Evolutionary conservation across 1,284 basidiomycete species (phyloP), one percentile per base, ranked within the genome.

Genomic region (Cystobasidium pallidum): DNA sequence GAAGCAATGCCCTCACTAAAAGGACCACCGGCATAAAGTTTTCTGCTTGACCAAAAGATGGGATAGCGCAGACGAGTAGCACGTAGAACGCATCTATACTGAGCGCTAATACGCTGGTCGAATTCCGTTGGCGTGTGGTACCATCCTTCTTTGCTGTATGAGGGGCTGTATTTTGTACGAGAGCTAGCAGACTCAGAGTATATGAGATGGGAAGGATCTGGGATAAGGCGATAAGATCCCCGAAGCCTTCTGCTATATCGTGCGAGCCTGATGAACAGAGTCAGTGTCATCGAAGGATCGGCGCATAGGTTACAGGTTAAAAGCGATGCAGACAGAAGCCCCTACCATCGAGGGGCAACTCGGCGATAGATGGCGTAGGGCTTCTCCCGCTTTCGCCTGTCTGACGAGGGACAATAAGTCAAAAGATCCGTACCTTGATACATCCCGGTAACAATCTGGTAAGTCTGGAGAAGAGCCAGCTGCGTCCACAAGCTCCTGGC

Each of bases 171-270:
- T 11, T 54, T 19, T 32, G 45, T n/a, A 52, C 21, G 13, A 66
- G 45, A n/a, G 30, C 3, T 36, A 15, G 19, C n/a, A 70, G 26
- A 58, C 58, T 47, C 43, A 51, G 30, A 2, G 43, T 70, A 45
- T 49, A 70, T 11, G 67, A 70, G 24, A 70, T 47, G 3, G 67
- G 67, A 3, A 70, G 45, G 15, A 70, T 70, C 36, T 70, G 67
- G 28, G 67, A 70, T n/a, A 70, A 24, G n/a, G 47, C 45, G 3
- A 70, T 17, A 3, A 70, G 58, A 11, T 59, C 55, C 10, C 24
- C 24, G 28, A 59, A 11, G 8, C 55, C 34, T n/a, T 26, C 24
- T 7, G 15, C 36, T 6, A 26, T 32, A 17, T 39, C 30, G 13
- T 15, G 28, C 8, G 21, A 34, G 11, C 21, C 57, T 59, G 57